Percentiles rank a stretch among this genome's conserved stretches.
phyloP scores from a whole-genome alignment of 1,284 basidiomycete genomes.

The Sparassis latifolia region DNA sequence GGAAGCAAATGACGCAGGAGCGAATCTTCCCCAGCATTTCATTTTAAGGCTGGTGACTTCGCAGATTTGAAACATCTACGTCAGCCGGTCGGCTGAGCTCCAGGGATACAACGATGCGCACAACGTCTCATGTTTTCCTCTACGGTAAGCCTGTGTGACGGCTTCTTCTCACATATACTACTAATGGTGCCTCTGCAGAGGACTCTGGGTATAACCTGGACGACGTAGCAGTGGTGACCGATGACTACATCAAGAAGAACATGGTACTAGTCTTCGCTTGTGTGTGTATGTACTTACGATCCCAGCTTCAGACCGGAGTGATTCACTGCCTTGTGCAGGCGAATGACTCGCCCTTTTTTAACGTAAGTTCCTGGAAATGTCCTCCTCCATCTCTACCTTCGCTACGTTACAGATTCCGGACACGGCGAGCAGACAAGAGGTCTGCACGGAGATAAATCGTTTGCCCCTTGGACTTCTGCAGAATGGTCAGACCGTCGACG shows the following conservation, averaged over 20 bases:
- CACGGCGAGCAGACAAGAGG: conserved; percentile 83
- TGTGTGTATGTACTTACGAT: background rate
- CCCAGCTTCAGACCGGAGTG: conserved; percentile 46
- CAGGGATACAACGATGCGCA: conserved; percentile 83
- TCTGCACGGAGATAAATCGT: conserved; percentile 74
- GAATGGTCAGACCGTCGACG: conserved; percentile 76
- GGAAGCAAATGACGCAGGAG: conserved; percentile 74
- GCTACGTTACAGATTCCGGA: conserved; percentile 48
- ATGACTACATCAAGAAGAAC: conserved; percentile 78
- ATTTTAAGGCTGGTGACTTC: background rate
- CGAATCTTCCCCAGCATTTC: conserved; percentile 32
- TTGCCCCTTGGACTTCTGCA: conserved; percentile 77
- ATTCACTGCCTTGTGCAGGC: conserved; percentile 90
- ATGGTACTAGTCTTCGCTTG: conserved; percentile 46
- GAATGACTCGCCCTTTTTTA: conserved; percentile 89
- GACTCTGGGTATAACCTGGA: conserved; percentile 67
- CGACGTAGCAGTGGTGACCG: conserved; percentile 84
- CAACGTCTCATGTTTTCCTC: conserved; percentile 64
- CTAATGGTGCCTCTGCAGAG: conserved; percentile 29
- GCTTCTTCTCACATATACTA: conserved; percentile 33
- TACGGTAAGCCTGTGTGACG: conserved; percentile 24
- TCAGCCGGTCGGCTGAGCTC: conserved; percentile 55
- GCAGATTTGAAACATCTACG: conserved; percentile 82
- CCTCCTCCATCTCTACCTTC: background rate
- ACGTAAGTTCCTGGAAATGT: conserved; percentile 41